Conservation (phyloP, 139 green algal genomes). For the Spirogloea muscicola region DNA sequence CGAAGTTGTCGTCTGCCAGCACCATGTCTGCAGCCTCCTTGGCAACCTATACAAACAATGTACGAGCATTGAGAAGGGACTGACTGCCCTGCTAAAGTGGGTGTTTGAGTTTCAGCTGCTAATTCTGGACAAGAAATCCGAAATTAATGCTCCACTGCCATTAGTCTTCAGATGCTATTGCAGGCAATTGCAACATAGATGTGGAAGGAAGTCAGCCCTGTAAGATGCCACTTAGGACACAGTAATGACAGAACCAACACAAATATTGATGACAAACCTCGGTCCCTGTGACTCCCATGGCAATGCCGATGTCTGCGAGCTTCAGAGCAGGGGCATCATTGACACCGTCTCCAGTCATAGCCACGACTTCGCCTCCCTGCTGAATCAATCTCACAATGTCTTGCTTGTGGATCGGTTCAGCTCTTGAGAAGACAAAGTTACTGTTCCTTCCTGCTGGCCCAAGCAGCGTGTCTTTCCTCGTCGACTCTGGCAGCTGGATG, state of each 20-base stretch:
- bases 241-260: too few species aligned
- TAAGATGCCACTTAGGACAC: too few species aligned
- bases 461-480: background rate
- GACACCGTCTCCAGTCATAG: constrained; percentile 98
- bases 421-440: constrained; percentile 86
- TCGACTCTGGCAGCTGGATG: constrained; percentile 25
- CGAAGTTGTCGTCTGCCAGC: constrained; percentile 95
- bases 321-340: constrained; percentile 99
- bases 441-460: constrained; percentile 49
- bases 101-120: too few species aligned
- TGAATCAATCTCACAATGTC: constrained; percentile 84
- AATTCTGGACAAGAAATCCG: too few species aligned
- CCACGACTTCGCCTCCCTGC: constrained; percentile 73
- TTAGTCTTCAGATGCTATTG: too few species aligned
- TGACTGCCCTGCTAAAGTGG: too few species aligned
- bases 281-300: constrained; percentile 91
- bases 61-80: too few species aligned
- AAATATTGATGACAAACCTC: too few species aligned
- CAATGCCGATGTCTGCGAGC: constrained; percentile 96
- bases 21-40: constrained; percentile 97
- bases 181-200: too few species aligned
- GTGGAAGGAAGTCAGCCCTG: too few species aligned
- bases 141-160: too few species aligned
- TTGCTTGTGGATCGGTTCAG: constrained; percentile 88
- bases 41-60: too few species aligned